These are phyloP conservation scores for Fusarium transvaalense DNA, from an alignment of 2,329 filamentous ascomycete species.

Conservation along the genomic window DNA sequence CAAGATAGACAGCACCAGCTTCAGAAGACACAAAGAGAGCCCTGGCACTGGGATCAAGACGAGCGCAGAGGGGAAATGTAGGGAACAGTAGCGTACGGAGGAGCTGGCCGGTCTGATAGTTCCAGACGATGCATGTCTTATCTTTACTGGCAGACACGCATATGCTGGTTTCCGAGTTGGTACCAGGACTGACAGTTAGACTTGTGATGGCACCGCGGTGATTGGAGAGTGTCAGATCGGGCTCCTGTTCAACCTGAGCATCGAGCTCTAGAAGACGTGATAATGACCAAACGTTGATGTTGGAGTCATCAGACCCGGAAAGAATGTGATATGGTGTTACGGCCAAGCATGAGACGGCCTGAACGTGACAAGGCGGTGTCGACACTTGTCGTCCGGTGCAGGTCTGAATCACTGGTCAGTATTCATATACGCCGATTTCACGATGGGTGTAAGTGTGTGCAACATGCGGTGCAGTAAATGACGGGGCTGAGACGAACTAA, in stretches of 20 bases:
- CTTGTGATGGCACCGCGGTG: conserved; percentile 81
- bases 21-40: conserved; percentile 85
- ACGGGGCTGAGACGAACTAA: conserved; percentile 56
- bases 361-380: conserved; percentile 82
- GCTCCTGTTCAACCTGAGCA: conserved; percentile 70
- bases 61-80: conserved; percentile 76
- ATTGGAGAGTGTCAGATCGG: conserved; percentile 80
- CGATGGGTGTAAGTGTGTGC: conserved; percentile 15
- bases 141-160: conserved; percentile 87
- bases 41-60: conserved; percentile 85
- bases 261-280: conserved; percentile 75
- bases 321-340: conserved; percentile 79
- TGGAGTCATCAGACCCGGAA: conserved; percentile 86
- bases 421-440: conserved; percentile 30
- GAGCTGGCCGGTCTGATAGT: conserved; percentile 82
- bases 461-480: conserved; percentile 35
- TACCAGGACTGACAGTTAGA: conserved; percentile 72
- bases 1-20: conserved; percentile 81
- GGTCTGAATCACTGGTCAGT: conserved; percentile 62
- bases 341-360: conserved; percentile 81
- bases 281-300: conserved; percentile 92
- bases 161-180: conserved; percentile 78
- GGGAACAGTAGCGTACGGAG: conserved; percentile 87
- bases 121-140: conserved; percentile 92
- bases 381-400: conserved; percentile 81